Percentiles rank a stretch among this genome's conserved stretches.
phyloP scores from a whole-genome alignment of 805 yeast species.

The Candida hispaniensis region DNA sequence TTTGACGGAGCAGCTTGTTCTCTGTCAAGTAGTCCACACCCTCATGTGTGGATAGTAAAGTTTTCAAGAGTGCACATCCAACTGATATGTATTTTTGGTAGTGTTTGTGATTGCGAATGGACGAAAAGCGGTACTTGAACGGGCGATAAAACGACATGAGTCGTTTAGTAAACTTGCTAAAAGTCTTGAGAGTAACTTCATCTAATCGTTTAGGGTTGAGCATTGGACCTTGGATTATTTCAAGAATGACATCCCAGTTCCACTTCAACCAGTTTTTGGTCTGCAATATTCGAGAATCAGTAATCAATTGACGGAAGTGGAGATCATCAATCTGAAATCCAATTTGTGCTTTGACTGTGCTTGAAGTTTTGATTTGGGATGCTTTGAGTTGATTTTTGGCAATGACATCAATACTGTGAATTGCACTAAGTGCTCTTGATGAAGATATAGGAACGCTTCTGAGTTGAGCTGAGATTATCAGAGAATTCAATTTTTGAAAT shows the following conservation, averaged over 20 bases:
- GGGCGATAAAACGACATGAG: constrained; percentile 83
- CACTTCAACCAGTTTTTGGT: constrained; percentile 74
- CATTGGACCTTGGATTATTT: constrained; percentile 77
- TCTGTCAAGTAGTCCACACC: constrained; percentile 59
- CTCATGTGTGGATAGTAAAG: constrained; percentile 48
- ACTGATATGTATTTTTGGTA: constrained; percentile 52
- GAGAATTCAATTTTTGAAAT: constrained; percentile 31
- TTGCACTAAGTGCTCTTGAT: constrained; percentile 10
- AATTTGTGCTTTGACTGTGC: constrained; percentile 11
- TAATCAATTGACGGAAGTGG: constrained; percentile 54
- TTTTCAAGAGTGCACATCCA: constrained; percentile 65
- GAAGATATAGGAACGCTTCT: too few relatives aligned
- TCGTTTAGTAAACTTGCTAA: constrained; percentile 75
- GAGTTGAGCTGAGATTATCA: constrained; percentile 12
- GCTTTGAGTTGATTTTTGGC: constrained; percentile 23
- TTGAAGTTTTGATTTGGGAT: constrained; percentile 13
- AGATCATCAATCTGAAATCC: constrained; percentile 47
- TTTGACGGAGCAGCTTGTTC: constrained; percentile 74
- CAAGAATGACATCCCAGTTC: constrained; percentile 73
- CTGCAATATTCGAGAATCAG: constrained; percentile 58
- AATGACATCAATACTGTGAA: constrained; percentile 13
- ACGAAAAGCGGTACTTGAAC: constrained; percentile 69
- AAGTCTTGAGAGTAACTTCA: constrained; percentile 50
- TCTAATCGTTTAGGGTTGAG: constrained; percentile 60
- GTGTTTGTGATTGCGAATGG: constrained; percentile 39